Conservation (phyloP, 768 basidiomycete genomes). For the Dentipellis sp. region DNA sequence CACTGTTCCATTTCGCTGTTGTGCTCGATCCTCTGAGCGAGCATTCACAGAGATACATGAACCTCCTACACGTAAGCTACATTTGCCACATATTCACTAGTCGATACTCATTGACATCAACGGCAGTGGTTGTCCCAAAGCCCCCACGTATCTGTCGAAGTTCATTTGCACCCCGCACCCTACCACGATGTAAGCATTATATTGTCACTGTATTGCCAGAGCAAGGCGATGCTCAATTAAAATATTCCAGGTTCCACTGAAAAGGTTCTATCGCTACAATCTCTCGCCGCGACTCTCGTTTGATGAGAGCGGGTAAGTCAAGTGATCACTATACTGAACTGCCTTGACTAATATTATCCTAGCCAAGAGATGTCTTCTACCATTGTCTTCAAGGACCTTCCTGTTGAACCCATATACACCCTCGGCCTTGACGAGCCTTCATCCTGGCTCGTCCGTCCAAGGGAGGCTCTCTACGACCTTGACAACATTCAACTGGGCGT, state of each 20-base stretch:
- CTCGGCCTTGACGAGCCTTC: conserved; percentile 87
- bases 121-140: conserved; percentile 56
- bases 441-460: conserved; percentile 90
- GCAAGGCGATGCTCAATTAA: background rate
- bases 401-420: conserved; percentile 84
- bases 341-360: background rate
- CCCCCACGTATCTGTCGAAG: conserved; percentile 56
- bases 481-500: conserved; percentile 87
- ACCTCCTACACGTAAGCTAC: conserved; percentile 55
- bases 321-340: background rate
- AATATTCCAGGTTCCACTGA: conserved; percentile 64
- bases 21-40: conserved; percentile 84
- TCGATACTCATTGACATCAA: conserved; percentile 1
- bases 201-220: background rate
- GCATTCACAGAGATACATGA: conserved; percentile 78
- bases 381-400: conserved; percentile 63
- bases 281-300: conserved; percentile 49
- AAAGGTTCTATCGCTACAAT: conserved; percentile 86
- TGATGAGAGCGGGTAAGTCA: conserved; percentile 58
- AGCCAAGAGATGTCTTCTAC: conserved; percentile 52
- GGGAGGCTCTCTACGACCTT: conserved; percentile 82
- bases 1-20: conserved; percentile 61
- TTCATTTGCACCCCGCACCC: conserved; percentile 70
- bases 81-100: background rate
- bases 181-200: conserved; percentile 51